Evolutionary conservation across 768 basidiomycete genomes (phyloP), one percentile per base, ranked within the genome.

Genomic region (Mycena metata): DNA sequence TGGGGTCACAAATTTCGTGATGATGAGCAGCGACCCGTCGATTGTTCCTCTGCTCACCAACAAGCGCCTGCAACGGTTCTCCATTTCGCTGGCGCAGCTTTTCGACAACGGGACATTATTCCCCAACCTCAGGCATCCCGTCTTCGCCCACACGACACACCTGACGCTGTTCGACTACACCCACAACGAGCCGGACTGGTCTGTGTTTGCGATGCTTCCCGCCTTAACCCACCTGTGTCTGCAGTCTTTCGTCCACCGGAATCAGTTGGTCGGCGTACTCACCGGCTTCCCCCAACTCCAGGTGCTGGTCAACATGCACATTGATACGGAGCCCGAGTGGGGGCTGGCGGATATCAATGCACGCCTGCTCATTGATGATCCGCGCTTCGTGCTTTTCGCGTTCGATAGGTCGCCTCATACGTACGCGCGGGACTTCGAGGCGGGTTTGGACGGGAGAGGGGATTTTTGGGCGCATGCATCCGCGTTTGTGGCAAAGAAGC

Each of bases 101-200:
- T 61, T 62, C 35, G 66, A 51, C 45, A 62, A 56, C 51, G 60
- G 64, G 1, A 21, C 30, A 13, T 24, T 55, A 1, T 26, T 67
- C 12, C 43, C 33, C 2, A 60, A 67, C 45, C 66, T 67, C 16
- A 13, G 26, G n/a, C 66, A 67, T 36, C 52, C 59, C 15, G 11
- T 61, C 5, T 66, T 70, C 55, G 19, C n/a, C 24, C 64, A 66
- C 54, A 51, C 64, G 17, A 70, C 69, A n/a, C 69, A 70, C 46
- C 59, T 70, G 19, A 47, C 13, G 15, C 46, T 70, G 5, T 61
- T 70, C 26, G 69, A 70, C 42, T 41, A 24, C 26, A 3, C 62
- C 8, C 60, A 66, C 33, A 51, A 51, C 26, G 64, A 70, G 36
- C 13, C 13, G 26, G 19, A 45, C 21, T 67, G 51, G 43, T 5